Conservation (phyloP, 2,329 filamentous ascomycete genomes). For the Nemania serpens region DNA sequence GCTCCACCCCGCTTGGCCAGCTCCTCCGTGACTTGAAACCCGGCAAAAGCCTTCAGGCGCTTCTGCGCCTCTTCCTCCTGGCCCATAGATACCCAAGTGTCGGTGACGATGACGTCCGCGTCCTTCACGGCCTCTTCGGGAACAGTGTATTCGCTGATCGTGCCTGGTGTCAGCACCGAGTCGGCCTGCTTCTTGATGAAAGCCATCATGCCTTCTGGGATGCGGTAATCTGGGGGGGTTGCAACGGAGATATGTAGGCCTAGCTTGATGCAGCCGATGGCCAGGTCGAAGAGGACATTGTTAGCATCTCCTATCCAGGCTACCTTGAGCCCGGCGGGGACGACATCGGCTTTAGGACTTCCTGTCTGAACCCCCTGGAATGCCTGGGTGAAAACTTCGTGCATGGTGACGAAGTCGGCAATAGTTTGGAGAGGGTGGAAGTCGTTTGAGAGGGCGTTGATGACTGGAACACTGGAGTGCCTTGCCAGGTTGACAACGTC, state of each 20-base stretch:
- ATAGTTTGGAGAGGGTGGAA: slow-evolving; percentile 95
- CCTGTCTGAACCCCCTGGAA: slow-evolving; percentile 32
- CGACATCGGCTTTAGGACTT: no score
- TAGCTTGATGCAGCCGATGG: slow-evolving; percentile 84
- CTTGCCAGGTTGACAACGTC: slow-evolving; percentile 73
- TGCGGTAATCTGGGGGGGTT: slow-evolving; percentile 82
- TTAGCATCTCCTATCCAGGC: slow-evolving; percentile 98
- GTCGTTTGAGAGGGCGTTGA: slow-evolving; percentile 86
- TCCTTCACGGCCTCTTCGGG: slow-evolving; percentile 85
- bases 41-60: slow-evolving; percentile 79
- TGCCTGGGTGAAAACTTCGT: slow-evolving; percentile 68
- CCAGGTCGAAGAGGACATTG: slow-evolving; percentile 94
- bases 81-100: slow-evolving; percentile 99
- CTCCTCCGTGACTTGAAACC: slow-evolving; percentile 89
- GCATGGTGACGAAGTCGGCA: slow-evolving; percentile 89
- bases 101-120: slow-evolving; percentile 90
- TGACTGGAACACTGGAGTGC: slow-evolving; percentile 77
- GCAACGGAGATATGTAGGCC: slow-evolving; percentile 87
- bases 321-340: slow-evolving; percentile 82
- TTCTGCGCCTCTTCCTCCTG: slow-evolving; percentile 84
- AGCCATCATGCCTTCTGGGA: slow-evolving; percentile 73
- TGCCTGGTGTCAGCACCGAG: slow-evolving; percentile 63
- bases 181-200: slow-evolving; percentile 69
- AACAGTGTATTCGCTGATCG: slow-evolving; percentile 73
- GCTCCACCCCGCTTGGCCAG: slow-evolving; percentile 84